Base-by-base conservation (phyloP, 2,329 filamentous ascomycete genomes). In the Colletotrichum aenigma region DNA sequence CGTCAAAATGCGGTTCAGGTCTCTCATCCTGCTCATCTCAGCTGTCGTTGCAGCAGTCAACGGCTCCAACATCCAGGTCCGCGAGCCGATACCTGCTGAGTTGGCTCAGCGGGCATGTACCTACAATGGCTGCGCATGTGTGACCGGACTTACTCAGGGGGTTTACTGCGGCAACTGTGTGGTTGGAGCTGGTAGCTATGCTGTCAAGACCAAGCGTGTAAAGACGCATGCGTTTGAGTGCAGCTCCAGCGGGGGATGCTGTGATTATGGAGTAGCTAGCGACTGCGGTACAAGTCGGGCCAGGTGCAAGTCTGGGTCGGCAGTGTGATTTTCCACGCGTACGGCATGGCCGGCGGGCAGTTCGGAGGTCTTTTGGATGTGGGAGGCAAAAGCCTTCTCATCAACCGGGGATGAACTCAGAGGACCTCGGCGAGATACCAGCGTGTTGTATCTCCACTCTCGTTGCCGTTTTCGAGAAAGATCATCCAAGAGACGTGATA, bases 131-230 rank as follows among this genome's bases (percentile, higher is more conserved):
- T 79, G 78, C 75, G 68, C 69, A 24, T 80, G 79, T 66, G 74
- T 79, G 18, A 71, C 32, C 24, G 76, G 79, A 5, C 73, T 78
- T 15, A 28, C 30, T 4, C 78, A 79, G 32, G 78, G 78, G 32
- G 74, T 77, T 8, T 79, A 79, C 70, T 80, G 79, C 70, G 78
- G 78, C 12, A 77, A 77, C 66, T 80, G 79, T 48, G 76, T 78
- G 6, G 77, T 79, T 15, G 77, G 77, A 13, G 77, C 78, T 3
- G 79, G 78, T 16, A 77, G 75, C 3, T 78, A 70, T 52, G 79
- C 78, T n/a, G 69, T 80, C 71, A 71, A 68, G 28, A 72, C 78
- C 13, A 80, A 80, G 78, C 70, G 79, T 16, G 75, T 78, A 16
- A 24, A 32, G 8, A 71, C 34, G 6, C 78, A 81, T 52, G 73